Base-by-base conservation (phyloP, 2,329 filamentous ascomycete species). In the Beauveria varroae region DNA sequence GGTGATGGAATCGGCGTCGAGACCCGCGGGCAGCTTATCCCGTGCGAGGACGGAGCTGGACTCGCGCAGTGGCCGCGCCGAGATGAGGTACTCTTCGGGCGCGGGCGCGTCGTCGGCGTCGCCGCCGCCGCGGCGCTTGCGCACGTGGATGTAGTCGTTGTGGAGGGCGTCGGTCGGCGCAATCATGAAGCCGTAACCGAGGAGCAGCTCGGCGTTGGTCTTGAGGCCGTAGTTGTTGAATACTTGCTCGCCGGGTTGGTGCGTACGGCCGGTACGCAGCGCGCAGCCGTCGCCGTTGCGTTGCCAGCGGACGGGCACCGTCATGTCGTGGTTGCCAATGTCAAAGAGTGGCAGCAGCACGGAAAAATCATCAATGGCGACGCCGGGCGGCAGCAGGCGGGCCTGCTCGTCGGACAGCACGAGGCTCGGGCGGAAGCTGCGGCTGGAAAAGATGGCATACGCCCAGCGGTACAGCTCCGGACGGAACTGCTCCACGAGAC, bases 351-450 rank as follows among this genome's bases (percentile, higher is more conserved):
- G 89, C 40, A 91, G 77, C 5, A 92, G 76, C 8, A 91, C 79
- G 1, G 87, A 87, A 62, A 89, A 87, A 66, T 85, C 83, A 57
- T 88, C 84, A 4, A 77, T 37, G 37, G 69, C 64, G 1, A 72
- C 68, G 9, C 70, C 69, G 1, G 72, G 61, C 0, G 75, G 70
- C 3, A 76, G 68, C 30, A 88, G 91, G 71, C 85, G 80, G 68
- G 88, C 91, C 74, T 88, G 88, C 64, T 86, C 85, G 14, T 90
- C 88, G 53, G 91, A 90, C 74, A 87, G 82, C 67, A 92, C 89
- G 46, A 84, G 77, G 3, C 81, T 83, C 0, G 85, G 81, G 2
- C 83, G 77, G 69, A 88, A 89, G 69, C 85, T 87, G 65, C 86
- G 80, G 66, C 82, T 86, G 2, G 84, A 83, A 64, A 87, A 87